phyloP scores from a whole-genome alignment of 768 basidiomycete genomes.

The Neoboletus magnificus region DNA sequence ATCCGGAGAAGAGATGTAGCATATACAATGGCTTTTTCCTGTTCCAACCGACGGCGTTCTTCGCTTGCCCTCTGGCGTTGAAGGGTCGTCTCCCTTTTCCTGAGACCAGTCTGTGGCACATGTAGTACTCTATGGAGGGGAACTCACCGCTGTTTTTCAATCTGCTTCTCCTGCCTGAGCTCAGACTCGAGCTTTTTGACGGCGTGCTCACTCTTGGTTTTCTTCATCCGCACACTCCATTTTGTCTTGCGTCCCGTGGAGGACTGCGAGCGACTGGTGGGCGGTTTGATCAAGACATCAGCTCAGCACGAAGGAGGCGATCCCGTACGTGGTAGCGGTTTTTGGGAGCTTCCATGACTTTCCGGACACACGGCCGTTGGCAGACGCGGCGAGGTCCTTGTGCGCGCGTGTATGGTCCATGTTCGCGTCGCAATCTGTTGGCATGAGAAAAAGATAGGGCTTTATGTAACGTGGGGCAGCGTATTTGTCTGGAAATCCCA shows the following conservation, averaged over 20 bases:
- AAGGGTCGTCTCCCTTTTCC: slow-evolving; percentile 63
- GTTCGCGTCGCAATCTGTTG: not conserved
- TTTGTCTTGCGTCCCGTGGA: slow-evolving; percentile 63
- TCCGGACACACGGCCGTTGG: slow-evolving; percentile 64
- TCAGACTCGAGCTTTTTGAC: slow-evolving; percentile 72
- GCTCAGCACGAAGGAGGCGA: not conserved
- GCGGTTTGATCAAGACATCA: slow-evolving; percentile 2
- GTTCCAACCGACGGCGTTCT: slow-evolving; percentile 58
- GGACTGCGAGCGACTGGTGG: slow-evolving; percentile 62
- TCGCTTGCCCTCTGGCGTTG: slow-evolving; percentile 72
- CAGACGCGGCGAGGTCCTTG: slow-evolving; percentile 49
- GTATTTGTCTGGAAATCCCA: slow-evolving; percentile 3
- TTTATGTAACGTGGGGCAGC: slow-evolving; percentile 25
- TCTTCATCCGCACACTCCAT: slow-evolving; percentile 70
- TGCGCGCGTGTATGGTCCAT: not conserved
- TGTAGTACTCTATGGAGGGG: not conserved
- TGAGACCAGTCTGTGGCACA: slow-evolving; percentile 25
- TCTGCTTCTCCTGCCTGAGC: slow-evolving; percentile 72
- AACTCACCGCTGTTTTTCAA: slow-evolving; percentile 58
- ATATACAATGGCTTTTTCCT: slow-evolving; percentile 32
- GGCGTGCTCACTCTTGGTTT: slow-evolving; percentile 60
- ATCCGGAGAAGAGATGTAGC: not conserved
- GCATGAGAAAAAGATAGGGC: slow-evolving; percentile 20
- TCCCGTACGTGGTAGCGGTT: slow-evolving; percentile 47
- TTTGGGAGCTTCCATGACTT: slow-evolving; percentile 64